Percentiles rank a stretch among this genome's conserved stretches.
Conservation (phyloP, 1,284 basidiomycete genomes). For the Cutaneotrichosporon sp. region DNA sequence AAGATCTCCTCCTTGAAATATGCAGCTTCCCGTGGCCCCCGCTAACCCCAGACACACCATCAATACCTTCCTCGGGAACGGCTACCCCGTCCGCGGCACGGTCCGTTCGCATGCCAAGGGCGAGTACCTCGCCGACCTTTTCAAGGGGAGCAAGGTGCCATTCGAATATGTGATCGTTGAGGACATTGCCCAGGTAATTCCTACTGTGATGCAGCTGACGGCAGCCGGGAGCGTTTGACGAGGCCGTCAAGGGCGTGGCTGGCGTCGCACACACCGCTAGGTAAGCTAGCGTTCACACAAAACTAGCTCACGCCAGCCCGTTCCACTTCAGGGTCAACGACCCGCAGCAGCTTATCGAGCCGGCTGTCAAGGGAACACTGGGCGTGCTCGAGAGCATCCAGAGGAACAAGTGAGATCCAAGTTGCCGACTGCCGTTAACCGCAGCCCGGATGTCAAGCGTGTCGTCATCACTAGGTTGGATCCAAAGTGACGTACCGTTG, state of each 20-base stretch:
- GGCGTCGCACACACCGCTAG: conserved; percentile 55
- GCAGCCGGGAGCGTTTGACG: conserved; percentile 67
- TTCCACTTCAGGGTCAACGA: conserved; percentile 34
- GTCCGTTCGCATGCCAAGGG: conserved; percentile 61
- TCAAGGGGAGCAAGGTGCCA: conserved; percentile 55
- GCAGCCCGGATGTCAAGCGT: conserved; percentile 59
- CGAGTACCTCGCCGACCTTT: conserved; percentile 57
- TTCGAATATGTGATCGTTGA: conserved; percentile 59
- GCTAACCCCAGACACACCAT: conserved; percentile 35
- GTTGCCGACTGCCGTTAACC: background rate
- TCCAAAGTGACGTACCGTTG: background rate
- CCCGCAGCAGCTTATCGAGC: conserved; percentile 59
- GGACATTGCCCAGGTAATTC: conserved; percentile 59
- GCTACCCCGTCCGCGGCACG: conserved; percentile 59
- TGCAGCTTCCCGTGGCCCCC: background rate
- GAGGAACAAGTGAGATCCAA: conserved; percentile 56
- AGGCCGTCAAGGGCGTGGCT: conserved; percentile 63
- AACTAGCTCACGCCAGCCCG: conserved; percentile 6
- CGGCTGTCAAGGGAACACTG: conserved; percentile 65
- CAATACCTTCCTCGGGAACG: conserved; percentile 37
- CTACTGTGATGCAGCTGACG: background rate
- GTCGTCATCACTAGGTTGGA: conserved; percentile 61
- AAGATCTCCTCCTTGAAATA: background rate
- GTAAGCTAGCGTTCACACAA: background rate
- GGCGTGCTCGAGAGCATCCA: conserved; percentile 61